Base-by-base conservation (phyloP, 129 eudicot genomes). In the Logfia minima region DNA sequence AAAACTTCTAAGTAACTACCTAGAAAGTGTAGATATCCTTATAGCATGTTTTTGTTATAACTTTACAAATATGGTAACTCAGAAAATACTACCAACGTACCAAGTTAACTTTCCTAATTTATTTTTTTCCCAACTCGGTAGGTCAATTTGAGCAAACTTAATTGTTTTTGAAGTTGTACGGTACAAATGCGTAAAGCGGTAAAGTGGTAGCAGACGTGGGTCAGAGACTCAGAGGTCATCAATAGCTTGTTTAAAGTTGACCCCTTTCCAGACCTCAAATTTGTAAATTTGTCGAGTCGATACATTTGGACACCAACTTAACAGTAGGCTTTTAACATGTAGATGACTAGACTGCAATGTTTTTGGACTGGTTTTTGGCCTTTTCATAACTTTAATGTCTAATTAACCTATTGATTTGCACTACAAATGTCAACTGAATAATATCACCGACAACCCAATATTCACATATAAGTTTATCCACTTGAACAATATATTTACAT, bases 151-250 rank as follows among this genome's bases (percentile, higher is more conserved):
- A 8, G 72, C 32, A 17, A 73, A 37, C 34, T 43, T 72, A 17
- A 64, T 14, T 52, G 28, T 11, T 22, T 32, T 72, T 45, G 8
- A 45, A 55, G 26, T 43, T 70, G 77, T 70, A 61, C 39, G 37
- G 26, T 60, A 79, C 60, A 71, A 80, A 10, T 26, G 37, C 18
- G 23, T 32, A 41, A 51, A 61, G 82, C 63, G 19, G 24, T 68
- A 69, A 68, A 68, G 68, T 18, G 59, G 6, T 26, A 77, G 18
- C 14, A 66, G 74, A 39, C 19, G 75, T 66, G 74, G 66, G 67
- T 45, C 78, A 51, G 2, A 55, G 65, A 29, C 17, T 55, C 8
- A 31, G 2, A 56, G 28, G 24, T 72, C 43, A 72, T 65, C 58
- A 53, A 72, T 66, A 4, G 75, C 16, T 19, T 58, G 41, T 22